phyloP scores from a whole-genome alignment of 2,329 filamentous ascomycete genomes.

The Alternaria sp. region DNA sequence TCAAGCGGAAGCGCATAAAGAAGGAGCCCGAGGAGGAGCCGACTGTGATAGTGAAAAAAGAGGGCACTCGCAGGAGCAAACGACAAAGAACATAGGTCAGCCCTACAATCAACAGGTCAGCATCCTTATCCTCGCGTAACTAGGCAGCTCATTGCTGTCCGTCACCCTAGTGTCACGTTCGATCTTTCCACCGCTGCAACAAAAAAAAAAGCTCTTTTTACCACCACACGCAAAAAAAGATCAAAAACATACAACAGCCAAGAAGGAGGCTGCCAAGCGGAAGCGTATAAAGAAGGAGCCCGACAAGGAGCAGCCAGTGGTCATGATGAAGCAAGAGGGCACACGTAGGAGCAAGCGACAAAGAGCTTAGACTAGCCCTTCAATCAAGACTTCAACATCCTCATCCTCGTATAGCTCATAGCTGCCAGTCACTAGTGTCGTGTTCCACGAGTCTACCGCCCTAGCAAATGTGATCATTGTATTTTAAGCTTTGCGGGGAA shows the following conservation, averaged over 20 bases:
- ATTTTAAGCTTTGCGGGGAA: not conserved
- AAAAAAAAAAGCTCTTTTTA: too few species aligned
- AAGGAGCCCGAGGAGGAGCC: not conserved
- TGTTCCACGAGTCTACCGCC: not conserved
- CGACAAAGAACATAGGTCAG: not conserved
- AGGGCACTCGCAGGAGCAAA: slow-evolving; percentile 7
- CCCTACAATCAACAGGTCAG: not conserved
- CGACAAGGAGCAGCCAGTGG: not conserved
- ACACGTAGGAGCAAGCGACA: slow-evolving; percentile 10
- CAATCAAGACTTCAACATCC: not conserved
- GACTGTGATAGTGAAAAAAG: not conserved
- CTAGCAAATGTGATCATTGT: not conserved
- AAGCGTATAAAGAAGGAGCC: slow-evolving; percentile 7
- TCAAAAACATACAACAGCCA: slow-evolving; percentile 13
- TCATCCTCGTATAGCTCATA: not conserved
- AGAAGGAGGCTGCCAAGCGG: slow-evolving; percentile 33
- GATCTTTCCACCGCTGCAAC: too few species aligned
- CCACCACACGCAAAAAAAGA: too few species aligned
- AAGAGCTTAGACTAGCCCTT: not conserved
- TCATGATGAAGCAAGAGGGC: not conserved
- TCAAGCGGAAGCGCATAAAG: slow-evolving; percentile 9
- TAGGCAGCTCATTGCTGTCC: not conserved
- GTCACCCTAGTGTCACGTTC: not conserved
- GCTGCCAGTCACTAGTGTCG: not conserved
- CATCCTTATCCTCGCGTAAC: too few species aligned